Evolutionary conservation across 257 asterid genomes (phyloP).

Genomic region (Salvia hispanica): DNA sequence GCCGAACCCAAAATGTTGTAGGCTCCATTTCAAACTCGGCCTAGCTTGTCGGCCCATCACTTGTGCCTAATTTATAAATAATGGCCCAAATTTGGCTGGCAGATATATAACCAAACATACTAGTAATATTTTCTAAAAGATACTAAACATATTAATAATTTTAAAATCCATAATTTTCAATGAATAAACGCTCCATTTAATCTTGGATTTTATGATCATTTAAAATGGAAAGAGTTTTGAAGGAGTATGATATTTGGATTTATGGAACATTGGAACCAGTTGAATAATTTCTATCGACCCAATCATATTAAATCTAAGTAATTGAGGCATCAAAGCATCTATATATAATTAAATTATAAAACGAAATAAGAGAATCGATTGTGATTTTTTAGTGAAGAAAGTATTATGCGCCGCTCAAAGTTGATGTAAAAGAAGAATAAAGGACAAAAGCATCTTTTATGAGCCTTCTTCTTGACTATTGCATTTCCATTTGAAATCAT

Average conservation of each 20-base stretch:
- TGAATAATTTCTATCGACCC: background rate
- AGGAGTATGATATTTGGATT: background rate
- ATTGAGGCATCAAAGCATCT: background rate
- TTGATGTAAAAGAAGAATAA: slow-evolving; percentile 29
- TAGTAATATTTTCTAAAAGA: no score
- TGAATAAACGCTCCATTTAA: background rate
- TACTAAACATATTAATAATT: background rate
- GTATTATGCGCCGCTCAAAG: slow-evolving; percentile 20
- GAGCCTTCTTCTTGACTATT: slow-evolving; percentile 24
- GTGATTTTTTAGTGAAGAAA: slow-evolving; percentile 2
- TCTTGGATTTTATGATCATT: background rate
- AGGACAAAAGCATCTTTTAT: slow-evolving; percentile 29
- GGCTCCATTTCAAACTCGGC: background rate
- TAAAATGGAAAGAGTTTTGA: background rate
- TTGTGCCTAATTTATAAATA: background rate
- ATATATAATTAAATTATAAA: background rate
- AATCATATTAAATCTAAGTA: background rate
- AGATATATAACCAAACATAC: background rate
- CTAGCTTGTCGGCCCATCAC: background rate
- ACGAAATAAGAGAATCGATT: background rate
- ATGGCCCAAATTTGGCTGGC: background rate
- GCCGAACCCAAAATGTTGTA: background rate
- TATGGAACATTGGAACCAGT: background rate
- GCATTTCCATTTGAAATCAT: no score
- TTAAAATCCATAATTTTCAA: background rate